phyloP scores from a whole-genome alignment of 2,329 filamentous ascomycete genomes.

The Aspergillus ruber region DNA sequence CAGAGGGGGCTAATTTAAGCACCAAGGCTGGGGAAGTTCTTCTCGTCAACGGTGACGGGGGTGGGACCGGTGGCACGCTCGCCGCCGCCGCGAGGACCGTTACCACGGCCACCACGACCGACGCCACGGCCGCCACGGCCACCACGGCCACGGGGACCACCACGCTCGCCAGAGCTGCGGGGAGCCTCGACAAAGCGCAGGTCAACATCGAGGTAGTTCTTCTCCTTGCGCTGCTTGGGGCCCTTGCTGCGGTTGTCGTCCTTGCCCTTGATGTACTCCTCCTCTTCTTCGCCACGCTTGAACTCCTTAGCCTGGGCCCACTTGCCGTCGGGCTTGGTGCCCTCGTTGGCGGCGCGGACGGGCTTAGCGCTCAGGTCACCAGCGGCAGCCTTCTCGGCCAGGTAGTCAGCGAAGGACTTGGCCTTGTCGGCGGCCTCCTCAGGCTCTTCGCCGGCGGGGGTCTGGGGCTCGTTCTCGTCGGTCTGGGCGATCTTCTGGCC shows the following conservation, averaged over 20 bases:
- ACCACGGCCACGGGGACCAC: conserved; percentile 27
- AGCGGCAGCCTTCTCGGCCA: conserved; percentile 68
- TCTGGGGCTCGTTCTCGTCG: conserved; percentile 68
- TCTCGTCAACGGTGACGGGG: conserved; percentile 37
- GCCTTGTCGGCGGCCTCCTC: conserved; percentile 73
- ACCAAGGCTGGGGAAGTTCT: conserved; percentile 42
- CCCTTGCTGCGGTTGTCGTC: conserved; percentile 66
- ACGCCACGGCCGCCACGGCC: conserved; percentile 40
- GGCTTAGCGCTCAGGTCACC: conserved; percentile 58
- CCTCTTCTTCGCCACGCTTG: conserved; percentile 53
- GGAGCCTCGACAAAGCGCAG: conserved; percentile 66
- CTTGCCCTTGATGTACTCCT: conserved; percentile 65
- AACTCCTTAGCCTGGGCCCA: conserved; percentile 76
- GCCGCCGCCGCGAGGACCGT: conserved; percentile 17
- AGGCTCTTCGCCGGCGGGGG: conserved; percentile 42
- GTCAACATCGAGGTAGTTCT: conserved; percentile 84
- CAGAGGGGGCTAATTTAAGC: conserved; percentile 21
- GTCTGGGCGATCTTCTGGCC: conserved; percentile 81
- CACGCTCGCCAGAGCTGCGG: conserved; percentile 43
- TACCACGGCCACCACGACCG: conserved; percentile 19
- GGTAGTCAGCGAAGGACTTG: conserved; percentile 85
- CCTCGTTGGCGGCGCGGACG: conserved; percentile 88
- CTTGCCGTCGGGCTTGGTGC: conserved; percentile 81
- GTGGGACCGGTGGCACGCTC: conserved; percentile 11
- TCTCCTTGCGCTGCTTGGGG: conserved; percentile 85